Conservation (phyloP, 495 filamentous ascomycete species). For the Aspergillus olivimuriae region DNA sequence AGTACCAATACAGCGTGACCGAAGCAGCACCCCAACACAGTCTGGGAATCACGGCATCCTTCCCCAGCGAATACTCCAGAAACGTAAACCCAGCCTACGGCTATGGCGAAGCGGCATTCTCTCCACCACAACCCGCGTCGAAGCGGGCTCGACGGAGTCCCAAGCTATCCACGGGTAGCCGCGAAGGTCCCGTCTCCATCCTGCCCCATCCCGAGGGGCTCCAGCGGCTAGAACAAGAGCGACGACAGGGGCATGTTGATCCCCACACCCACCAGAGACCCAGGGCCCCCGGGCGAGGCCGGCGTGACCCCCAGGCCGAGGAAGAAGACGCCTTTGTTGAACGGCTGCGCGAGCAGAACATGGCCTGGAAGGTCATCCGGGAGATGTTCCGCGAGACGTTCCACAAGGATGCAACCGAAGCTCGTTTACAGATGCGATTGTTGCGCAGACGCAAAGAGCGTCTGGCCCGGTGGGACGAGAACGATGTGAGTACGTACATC, state of each 20-base stretch:
- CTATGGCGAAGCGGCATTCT: constrained; percentile 19
- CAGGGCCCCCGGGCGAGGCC: constrained; percentile 36
- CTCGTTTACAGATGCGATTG: constrained; percentile 68
- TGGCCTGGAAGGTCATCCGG: constrained; percentile 66
- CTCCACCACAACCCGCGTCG: constrained; percentile 18
- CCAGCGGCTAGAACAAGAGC: constrained; percentile 30
- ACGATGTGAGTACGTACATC: constrained; percentile 53
- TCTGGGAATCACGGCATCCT: constrained; percentile 34
- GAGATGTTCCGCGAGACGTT: constrained; percentile 55
- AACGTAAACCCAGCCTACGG: constrained; percentile 21
- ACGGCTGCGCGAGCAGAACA: constrained; percentile 58
- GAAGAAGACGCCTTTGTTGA: constrained; percentile 63
- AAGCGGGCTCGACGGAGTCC: constrained; percentile 25
- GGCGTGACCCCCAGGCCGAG: constrained; percentile 46
- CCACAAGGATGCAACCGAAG: constrained; percentile 59
- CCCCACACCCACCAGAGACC: constrained; percentile 24
- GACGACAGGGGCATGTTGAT: constrained; percentile 21
- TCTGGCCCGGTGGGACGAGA: constrained; percentile 58
- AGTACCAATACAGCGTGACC: constrained; percentile 29
- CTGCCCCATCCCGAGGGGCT: constrained; percentile 36
- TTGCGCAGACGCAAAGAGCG: constrained; percentile 57
- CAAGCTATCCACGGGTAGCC: constrained; percentile 17
- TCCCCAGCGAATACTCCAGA: constrained; percentile 28
- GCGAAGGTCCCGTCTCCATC: constrained; percentile 29
- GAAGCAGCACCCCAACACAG: constrained; percentile 26